phyloP scores from a whole-genome alignment of 495 filamentous ascomycete genomes.

The Daldinia concentrica region DNA sequence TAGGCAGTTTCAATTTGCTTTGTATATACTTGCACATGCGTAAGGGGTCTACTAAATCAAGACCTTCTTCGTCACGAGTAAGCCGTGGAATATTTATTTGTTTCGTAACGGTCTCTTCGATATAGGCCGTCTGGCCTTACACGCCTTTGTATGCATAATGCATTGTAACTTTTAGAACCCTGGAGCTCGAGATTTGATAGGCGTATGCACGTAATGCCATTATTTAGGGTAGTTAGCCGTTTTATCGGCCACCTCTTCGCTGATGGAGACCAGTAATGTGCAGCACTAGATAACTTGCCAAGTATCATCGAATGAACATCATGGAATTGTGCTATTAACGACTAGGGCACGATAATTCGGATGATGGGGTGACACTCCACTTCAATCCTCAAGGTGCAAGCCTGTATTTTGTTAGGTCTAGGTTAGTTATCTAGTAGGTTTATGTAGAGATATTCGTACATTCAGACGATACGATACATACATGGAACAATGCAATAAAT shows the following conservation, averaged over 20 bases:
- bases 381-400: conserved; percentile 5
- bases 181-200: conserved; percentile 37
- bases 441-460: neutral
- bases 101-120: conserved; percentile 32
- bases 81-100: conserved; percentile 34
- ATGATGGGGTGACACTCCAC: conserved; percentile 30
- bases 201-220: conserved; percentile 42
- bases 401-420: neutral
- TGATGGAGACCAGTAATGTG: conserved; percentile 30
- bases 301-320: conserved; percentile 37
- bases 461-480: too few relatives aligned
- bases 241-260: conserved; percentile 24
- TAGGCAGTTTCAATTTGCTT: neutral
- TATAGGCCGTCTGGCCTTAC: conserved; percentile 11
- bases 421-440: too few relatives aligned
- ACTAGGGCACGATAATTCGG: conserved; percentile 32
- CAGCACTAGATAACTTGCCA: conserved; percentile 21
- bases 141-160: conserved; percentile 35
- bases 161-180: conserved; percentile 27
- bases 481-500: neutral
- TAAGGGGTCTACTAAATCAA: neutral
- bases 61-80: conserved; percentile 19
- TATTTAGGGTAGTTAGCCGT: conserved; percentile 36
- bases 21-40: neutral
- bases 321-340: conserved; percentile 40